phyloP scores from a whole-genome alignment of 1,139 yeast species.

The Pichia sp. region DNA sequence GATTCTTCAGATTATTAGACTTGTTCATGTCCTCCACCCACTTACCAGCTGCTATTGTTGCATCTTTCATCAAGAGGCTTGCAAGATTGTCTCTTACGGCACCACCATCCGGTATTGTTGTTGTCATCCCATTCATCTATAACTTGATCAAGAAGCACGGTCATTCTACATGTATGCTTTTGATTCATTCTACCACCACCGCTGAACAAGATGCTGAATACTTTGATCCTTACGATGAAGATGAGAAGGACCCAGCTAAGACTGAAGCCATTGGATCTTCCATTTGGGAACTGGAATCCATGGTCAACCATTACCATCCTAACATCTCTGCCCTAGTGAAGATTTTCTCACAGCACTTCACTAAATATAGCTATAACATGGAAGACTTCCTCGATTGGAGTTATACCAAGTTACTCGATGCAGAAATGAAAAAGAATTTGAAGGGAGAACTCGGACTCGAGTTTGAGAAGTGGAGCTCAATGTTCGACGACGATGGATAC shows the following conservation, averaged over 20 bases:
- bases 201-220: constrained; percentile 24
- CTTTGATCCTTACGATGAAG: constrained; percentile 59
- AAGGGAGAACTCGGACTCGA: constrained; percentile 74
- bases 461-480: constrained; percentile 49
- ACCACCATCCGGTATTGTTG: constrained; percentile 85
- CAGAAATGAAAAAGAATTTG: constrained; percentile 65
- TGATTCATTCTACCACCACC: constrained; percentile 56
- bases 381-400: constrained; percentile 96
- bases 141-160: constrained; percentile 75
- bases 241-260: constrained; percentile 64
- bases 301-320: constrained; percentile 83
- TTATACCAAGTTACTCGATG: constrained; percentile 63
- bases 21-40: constrained; percentile 83
- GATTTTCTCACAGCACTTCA: constrained; percentile 83
- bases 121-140: constrained; percentile 84
- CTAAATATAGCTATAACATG: constrained; percentile 76
- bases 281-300: constrained; percentile 84
- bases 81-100: constrained; percentile 72
- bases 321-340: constrained; percentile 89
- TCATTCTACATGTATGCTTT: constrained; percentile 81
- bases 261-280: constrained; percentile 82
- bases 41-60: constrained; percentile 73
- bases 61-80: constrained; percentile 80
- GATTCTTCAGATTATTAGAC: constrained; percentile 85
- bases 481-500: constrained; percentile 30